Evolutionary conservation across 140 eudicot genomes (phyloP), one percentile per base, ranked within the genome.

Genomic region (Anethum foeniculum): DNA sequence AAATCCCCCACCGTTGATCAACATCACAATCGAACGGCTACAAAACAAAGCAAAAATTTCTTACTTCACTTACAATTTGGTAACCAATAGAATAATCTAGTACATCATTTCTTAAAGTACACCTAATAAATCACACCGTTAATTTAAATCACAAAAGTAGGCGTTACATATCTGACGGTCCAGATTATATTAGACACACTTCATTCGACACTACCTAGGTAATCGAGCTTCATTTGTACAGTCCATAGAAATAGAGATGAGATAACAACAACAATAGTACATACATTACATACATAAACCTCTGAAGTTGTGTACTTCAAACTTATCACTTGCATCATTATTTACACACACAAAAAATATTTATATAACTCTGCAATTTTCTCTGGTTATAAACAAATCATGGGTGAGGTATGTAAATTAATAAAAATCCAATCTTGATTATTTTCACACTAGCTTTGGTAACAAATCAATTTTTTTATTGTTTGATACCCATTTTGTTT

Each of bases 91-190:
- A 28, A 68, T 68, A 34, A 32, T 68, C 74, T 34, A 68, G 74
- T 68, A 68, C 74, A 30, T 32, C n/a, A 14, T 4, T 0, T 1
- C 11, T 46, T 80, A 84, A 81, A 84, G 83, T 86, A 87, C 82
- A 86, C 84, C 44, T 83, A 79, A 80, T 28, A 79, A 76, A 60
- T 71, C 41, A 49, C 82, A 86, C 82, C 89, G 91, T 88, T 89
- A 46, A 87, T 77, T 32, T 0, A 43, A 83, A 73, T 79, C 87
- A 88, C 83, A 80, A 78, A 47, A 79, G 78, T 81, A 23, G 81
- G 81, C 77, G 74, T 82, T 44, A 77, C 81, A 78, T 77, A 85
- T 87, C 88, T 67, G 77, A 80, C 79, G 85, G 82, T 73, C 83
- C 82, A 75, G 83, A 43, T 23, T 41, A 73, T 27, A 65, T 21